phyloP scores from a whole-genome alignment of 2,329 filamentous ascomycete genomes.

The Rhexocercosporidium sp. region DNA sequence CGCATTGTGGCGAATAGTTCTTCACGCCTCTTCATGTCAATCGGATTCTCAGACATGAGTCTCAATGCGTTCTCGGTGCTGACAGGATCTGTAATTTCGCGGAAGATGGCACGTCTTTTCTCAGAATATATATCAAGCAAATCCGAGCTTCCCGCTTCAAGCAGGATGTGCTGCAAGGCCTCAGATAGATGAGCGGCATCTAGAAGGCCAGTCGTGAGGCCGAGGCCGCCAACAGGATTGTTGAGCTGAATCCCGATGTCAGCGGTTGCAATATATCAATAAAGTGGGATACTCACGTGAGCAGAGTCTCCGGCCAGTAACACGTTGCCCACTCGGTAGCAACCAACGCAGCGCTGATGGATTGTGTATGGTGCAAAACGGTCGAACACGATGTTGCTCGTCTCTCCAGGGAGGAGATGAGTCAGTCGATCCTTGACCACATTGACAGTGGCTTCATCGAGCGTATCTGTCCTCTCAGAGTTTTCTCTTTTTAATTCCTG shows the following conservation, averaged over 20 bases:
- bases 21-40: neutral
- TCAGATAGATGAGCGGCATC: conserved; percentile 41
- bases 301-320: conserved; percentile 66
- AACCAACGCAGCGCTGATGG: conserved; percentile 63
- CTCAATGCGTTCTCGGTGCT: neutral
- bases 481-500: neutral
- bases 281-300: conserved; percentile 43
- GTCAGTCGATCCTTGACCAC: neutral
- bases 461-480: conserved; percentile 31
- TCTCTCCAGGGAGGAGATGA: neutral
- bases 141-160: neutral
- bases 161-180: neutral
- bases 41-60: neutral
- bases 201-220: conserved; percentile 53
- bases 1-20: neutral
- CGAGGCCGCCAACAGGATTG: conserved; percentile 47
- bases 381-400: no score
- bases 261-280: neutral
- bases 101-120: conserved; percentile 33
- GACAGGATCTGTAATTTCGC: neutral
- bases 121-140: conserved; percentile 15
- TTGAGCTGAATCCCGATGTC: conserved; percentile 24
- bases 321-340: conserved; percentile 62
- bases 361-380: conserved; percentile 62
- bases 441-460: neutral